Evolutionary conservation across 108 stramenopile species (phyloP).

Genomic region (Nitzschia palea): DNA sequence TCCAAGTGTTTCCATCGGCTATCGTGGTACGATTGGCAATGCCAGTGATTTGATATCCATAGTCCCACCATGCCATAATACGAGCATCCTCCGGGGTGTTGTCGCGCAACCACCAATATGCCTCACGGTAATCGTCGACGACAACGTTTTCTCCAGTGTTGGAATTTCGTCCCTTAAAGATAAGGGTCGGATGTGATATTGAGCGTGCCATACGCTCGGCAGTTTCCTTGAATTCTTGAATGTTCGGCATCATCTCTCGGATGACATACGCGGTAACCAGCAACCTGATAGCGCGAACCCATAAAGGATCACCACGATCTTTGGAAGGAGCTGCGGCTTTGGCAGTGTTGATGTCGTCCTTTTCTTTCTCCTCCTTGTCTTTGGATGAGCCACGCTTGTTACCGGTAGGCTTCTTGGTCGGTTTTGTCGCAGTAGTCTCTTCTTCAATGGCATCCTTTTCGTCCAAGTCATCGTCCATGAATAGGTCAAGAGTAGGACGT

Average conservation of each 20-base stretch:
- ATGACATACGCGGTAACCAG: slow-evolving; percentile 25
- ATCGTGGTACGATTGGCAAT: slow-evolving; percentile 98
- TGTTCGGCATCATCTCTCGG: slow-evolving; percentile 32
- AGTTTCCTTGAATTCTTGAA: slow-evolving; percentile 43
- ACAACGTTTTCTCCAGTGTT: slow-evolving; percentile 61
- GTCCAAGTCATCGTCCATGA: slow-evolving; percentile 19
- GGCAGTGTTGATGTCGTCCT: neutral
- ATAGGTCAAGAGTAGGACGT: slow-evolving; percentile 14
- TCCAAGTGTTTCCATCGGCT: slow-evolving; percentile 99
- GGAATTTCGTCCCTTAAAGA: slow-evolving; percentile 75
- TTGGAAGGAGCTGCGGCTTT: slow-evolving; percentile 14
- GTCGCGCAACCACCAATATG: slow-evolving; percentile 96
- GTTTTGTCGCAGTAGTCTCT: slow-evolving; percentile 7
- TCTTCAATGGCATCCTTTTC: neutral
- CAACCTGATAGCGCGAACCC: slow-evolving; percentile 40
- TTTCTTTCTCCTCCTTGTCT: slow-evolving; percentile 31
- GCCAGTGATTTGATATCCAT: slow-evolving; percentile 93
- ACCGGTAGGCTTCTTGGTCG: slow-evolving; percentile 35
- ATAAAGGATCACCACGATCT: slow-evolving; percentile 26
- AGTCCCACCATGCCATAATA: slow-evolving; percentile 99
- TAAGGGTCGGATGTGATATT: slow-evolving; percentile 89
- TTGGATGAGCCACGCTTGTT: too few species aligned
- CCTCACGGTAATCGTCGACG: slow-evolving; percentile 98
- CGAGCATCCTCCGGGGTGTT: slow-evolving; percentile 96
- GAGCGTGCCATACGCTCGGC: slow-evolving; percentile 52